Conservation (phyloP, 768 basidiomycete species). For the Russula lepida region DNA sequence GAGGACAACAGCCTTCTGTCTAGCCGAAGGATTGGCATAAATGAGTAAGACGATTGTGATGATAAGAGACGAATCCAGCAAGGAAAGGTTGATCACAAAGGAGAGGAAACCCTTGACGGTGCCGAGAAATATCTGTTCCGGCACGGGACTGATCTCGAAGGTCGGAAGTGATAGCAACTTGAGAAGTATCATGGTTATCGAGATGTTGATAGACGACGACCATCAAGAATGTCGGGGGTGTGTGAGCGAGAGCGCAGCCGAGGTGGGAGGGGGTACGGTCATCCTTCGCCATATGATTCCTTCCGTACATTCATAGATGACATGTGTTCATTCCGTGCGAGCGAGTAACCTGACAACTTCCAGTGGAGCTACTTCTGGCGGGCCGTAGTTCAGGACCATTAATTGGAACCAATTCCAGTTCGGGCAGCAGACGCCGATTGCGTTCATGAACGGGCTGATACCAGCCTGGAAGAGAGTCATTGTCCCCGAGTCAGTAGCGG, state of each 20-base stretch:
- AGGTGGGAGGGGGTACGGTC: too few relatives aligned
- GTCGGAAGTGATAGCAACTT: slow-evolving; percentile 2
- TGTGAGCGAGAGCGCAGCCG: neutral
- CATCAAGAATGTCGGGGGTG: too few relatives aligned
- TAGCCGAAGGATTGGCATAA: neutral
- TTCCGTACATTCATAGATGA: neutral
- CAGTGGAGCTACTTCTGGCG: neutral
- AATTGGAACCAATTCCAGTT: too few relatives aligned
- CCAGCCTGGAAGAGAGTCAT: neutral
- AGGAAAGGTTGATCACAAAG: slow-evolving; percentile 15
- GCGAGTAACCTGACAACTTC: neutral
- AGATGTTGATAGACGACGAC: neutral
- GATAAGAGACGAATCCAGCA: slow-evolving; percentile 15
- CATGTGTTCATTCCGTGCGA: neutral
- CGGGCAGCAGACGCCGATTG: neutral
- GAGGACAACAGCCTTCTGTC: neutral
- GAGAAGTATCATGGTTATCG: neutral
- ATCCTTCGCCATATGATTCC: neutral
- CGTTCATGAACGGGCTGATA: neutral
- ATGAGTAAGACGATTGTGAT: slow-evolving; percentile 8
- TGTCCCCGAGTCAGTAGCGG: too few relatives aligned
- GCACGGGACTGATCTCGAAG: slow-evolving; percentile 11
- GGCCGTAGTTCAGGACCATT: neutral
- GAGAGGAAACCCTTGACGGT: slow-evolving; percentile 17
- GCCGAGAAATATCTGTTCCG: slow-evolving; percentile 14